Conservation (phyloP, 371 early-diverging fungal species). For the Mucor racemosus region DNA sequence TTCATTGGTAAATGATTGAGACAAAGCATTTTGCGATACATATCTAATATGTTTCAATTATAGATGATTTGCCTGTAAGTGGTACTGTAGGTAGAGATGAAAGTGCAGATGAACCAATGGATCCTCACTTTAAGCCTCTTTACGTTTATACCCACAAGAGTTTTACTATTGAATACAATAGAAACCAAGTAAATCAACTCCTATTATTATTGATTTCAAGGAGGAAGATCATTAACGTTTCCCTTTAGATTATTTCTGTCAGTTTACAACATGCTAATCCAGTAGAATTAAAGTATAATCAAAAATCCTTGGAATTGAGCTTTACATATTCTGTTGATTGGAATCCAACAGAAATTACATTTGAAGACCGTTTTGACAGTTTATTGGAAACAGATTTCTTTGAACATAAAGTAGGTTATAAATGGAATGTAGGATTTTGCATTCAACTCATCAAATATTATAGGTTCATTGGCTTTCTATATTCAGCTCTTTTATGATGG, state of each 20-base stretch:
- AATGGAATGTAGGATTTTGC: neutral
- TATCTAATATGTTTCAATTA: neutral
- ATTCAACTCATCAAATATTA: neutral
- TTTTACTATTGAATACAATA: constrained; percentile 67
- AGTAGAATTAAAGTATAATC: constrained; percentile 35
- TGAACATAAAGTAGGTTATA: constrained; percentile 69
- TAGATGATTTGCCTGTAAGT: constrained; percentile 66
- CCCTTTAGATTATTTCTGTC: constrained; percentile 58
- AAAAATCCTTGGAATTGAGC: constrained; percentile 43
- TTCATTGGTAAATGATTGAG: constrained; percentile 57
- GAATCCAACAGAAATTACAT: constrained; percentile 57
- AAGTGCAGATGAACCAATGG: constrained; percentile 22
- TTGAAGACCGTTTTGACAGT: constrained; percentile 69
- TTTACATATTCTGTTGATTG: constrained; percentile 81
- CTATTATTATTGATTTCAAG: too few relatives aligned
- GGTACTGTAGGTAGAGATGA: constrained; percentile 46
- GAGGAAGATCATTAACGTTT: neutral
- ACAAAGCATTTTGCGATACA: neutral
- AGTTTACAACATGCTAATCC: constrained; percentile 45
- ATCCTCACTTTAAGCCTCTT: constrained; percentile 32
- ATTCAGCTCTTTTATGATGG: constrained; percentile 85
- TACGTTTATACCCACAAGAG: constrained; percentile 68
- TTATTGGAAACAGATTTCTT: constrained; percentile 80
- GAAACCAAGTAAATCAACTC: constrained; percentile 40
- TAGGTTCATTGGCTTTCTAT: constrained; percentile 90